Percentiles rank a stretch among this genome's conserved stretches.
phyloP scores from a whole-genome alignment of 345 rosid genomes.

The Eucalyptus tenuipes region DNA sequence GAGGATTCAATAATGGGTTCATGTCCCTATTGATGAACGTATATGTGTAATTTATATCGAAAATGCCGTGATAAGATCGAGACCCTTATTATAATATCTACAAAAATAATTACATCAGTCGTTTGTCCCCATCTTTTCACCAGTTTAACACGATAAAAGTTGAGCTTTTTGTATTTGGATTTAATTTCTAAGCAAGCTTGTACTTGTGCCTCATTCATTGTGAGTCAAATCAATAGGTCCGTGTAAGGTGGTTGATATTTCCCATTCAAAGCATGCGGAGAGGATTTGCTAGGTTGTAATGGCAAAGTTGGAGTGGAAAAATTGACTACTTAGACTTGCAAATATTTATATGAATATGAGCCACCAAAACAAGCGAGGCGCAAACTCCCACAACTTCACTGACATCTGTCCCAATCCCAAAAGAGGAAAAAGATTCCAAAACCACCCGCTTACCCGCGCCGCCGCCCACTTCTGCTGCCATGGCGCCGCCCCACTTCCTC shows the following conservation, averaged over 20 bases:
- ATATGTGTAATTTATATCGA: not conserved
- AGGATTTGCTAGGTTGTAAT: not conserved
- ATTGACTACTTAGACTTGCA: not conserved
- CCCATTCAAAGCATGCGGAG: not conserved
- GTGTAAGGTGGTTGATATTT: not conserved
- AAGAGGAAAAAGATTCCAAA: not conserved
- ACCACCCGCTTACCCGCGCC: not conserved
- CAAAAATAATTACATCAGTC: not conserved
- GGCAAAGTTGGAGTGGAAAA: not conserved
- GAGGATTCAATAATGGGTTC: not conserved
- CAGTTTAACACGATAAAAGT: not conserved
- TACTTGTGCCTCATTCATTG: not conserved
- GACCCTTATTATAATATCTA: not conserved
- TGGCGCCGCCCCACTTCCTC: conserved; percentile 30
- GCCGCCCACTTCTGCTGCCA: not conserved
- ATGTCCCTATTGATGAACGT: accelerated
- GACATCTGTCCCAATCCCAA: not conserved
- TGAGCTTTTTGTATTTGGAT: not conserved
- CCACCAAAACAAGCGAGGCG: not conserved
- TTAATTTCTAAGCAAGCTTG: not conserved
- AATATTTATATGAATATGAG: not conserved
- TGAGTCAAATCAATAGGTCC: not conserved
- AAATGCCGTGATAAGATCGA: accelerated
- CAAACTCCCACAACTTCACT: not conserved
- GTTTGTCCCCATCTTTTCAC: not conserved